Conservation (phyloP, 129 eudicot species). For the Saussurea involucrata region DNA sequence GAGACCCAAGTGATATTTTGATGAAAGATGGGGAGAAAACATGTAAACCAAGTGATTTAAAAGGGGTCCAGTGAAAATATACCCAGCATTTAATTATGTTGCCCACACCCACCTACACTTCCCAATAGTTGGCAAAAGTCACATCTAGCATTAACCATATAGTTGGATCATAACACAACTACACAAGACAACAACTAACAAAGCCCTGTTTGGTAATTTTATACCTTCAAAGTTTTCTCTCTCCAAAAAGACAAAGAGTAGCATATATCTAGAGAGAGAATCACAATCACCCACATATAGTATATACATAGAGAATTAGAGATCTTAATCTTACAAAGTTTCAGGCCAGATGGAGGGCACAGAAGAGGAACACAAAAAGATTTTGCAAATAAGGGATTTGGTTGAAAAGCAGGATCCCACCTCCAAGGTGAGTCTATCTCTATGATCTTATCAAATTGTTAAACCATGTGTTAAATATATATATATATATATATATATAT, state of each 20-base stretch:
- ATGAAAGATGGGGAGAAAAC: neutral
- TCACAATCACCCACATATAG: neutral
- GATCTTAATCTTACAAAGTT: neutral
- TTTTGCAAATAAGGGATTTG: constrained; percentile 40
- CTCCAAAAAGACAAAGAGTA: neutral
- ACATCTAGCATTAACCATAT: neutral
- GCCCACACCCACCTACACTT: constrained; percentile 2
- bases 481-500: neutral
- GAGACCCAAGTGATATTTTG: neutral
- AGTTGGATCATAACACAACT: neutral
- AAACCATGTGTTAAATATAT: neutral
- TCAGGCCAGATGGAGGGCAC: constrained; percentile 10
- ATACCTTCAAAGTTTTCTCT: neutral
- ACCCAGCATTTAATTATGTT: neutral
- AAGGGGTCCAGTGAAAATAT: constrained; percentile 12
- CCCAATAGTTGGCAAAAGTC: neutral
- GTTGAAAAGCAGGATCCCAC: constrained; percentile 54
- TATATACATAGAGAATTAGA: neutral
- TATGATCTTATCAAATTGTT: neutral
- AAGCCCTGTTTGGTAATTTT: constrained; percentile 4
- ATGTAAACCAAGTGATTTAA: constrained; percentile 4
- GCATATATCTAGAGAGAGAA: neutral
- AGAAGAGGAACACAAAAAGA: constrained; percentile 42
- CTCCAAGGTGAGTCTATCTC: constrained; percentile 44
- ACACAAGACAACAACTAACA: constrained; percentile 5